Percentiles rank a stretch among this genome's conserved stretches.
Evolutionary conservation across 352 stramenopile genomes (phyloP).

Genomic region (Phytophthora idaei): DNA sequence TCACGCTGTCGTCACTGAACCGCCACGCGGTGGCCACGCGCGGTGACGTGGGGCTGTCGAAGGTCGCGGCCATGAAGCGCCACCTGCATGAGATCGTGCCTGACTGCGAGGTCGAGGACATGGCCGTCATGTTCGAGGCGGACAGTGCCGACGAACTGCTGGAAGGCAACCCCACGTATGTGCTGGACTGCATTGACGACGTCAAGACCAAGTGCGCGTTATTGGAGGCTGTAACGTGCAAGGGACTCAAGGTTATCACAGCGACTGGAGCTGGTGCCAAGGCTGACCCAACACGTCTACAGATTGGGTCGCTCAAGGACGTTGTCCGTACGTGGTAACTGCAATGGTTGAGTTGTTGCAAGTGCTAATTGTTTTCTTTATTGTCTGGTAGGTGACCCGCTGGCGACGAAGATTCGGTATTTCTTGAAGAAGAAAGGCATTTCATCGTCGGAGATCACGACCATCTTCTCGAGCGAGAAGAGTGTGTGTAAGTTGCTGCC

Average conservation of each 20-base stretch:
- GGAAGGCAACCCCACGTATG: conserved; percentile 88
- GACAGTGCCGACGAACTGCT: conserved; percentile 83
- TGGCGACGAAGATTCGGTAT: conserved; percentile 96
- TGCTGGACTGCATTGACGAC: conserved; percentile 99
- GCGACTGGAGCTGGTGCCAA: conserved; percentile 95
- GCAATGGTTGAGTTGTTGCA: conserved; percentile 6
- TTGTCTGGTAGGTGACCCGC: conserved; percentile 78
- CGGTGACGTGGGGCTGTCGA: conserved; percentile 95
- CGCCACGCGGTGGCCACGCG: conserved; percentile 97
- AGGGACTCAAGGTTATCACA: conserved; percentile 84
- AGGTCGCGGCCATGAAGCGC: conserved; percentile 89
- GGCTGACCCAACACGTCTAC: conserved; percentile 95
- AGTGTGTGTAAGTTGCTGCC: conserved; percentile 95
- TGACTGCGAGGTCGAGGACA: conserved; percentile 87
- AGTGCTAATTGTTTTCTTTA: conserved; percentile 14
- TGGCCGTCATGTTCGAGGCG: conserved; percentile 92
- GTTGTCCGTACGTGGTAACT: conserved; percentile 67
- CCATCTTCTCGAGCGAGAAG: conserved; percentile 96
- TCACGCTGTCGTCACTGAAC: conserved; percentile 99
- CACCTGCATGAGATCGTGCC: conserved; percentile 77
- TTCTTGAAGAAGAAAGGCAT: conserved; percentile 90
- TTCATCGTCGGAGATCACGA: conserved; percentile 73
- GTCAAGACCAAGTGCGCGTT: conserved; percentile 97
- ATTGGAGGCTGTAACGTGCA: conserved; percentile 88
- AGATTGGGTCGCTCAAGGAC: conserved; percentile 96